These are phyloP conservation scores for Hysterium pulicare DNA, from an alignment of 2,329 filamentous ascomycete genomes.

Conservation along the genomic window DNA sequence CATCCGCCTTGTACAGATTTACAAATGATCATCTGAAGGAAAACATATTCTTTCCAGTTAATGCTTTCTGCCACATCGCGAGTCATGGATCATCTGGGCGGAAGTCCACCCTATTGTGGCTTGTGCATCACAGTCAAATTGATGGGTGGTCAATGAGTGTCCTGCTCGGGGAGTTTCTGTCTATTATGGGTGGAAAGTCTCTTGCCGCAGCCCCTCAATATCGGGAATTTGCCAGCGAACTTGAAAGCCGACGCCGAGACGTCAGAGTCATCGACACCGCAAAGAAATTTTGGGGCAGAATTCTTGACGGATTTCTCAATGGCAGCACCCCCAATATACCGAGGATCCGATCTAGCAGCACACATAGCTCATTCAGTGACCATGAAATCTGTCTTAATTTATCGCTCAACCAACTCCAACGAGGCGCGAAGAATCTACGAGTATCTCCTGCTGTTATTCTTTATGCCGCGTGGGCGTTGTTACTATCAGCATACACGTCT, in stretches of 20 bases:
- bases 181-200: not conserved
- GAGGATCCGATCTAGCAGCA: not conserved
- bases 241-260: not conserved
- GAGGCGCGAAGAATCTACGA: not conserved
- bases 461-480: constrained; percentile 1
- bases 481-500: not conserved
- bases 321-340: not conserved
- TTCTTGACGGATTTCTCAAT: not conserved
- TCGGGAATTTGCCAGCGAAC: not conserved
- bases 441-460: constrained; percentile 1
- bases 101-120: constrained; percentile 4
- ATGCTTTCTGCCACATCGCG: not conserved
- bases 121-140: constrained; percentile 5
- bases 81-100: not conserved
- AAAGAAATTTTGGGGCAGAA: not conserved
- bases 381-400: not conserved
- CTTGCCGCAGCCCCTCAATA: constrained; percentile 1
- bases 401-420: not conserved
- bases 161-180: constrained; percentile 2
- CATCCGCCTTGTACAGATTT: not conserved
- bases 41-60: not conserved
- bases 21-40: not conserved
- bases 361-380: not conserved
- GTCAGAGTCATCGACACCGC: not conserved
- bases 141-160: constrained; percentile 7